Evolutionary conservation across 352 stramenopile species (phyloP).

Genomic region (Phytophthora rubi): DNA sequence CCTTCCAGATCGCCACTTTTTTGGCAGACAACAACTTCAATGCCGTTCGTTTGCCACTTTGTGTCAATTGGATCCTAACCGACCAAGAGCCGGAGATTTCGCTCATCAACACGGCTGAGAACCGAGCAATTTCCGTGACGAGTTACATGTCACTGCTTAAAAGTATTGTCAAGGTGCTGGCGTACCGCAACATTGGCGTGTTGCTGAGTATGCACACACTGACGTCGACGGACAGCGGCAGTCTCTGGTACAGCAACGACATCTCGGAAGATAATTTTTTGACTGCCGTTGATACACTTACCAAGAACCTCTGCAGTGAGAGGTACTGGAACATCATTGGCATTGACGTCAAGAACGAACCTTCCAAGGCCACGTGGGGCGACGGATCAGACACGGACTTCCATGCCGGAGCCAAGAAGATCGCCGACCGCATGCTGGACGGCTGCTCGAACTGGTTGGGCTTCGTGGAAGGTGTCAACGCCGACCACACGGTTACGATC

Average conservation of each 20-base stretch:
- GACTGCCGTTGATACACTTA: conserved; percentile 55
- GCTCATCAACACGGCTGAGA: conserved; percentile 61
- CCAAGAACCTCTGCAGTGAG: conserved; percentile 50
- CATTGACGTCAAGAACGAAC: conserved; percentile 72
- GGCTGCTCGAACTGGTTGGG: conserved; percentile 71
- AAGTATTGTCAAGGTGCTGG: conserved; percentile 58
- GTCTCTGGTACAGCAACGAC: conserved; percentile 54
- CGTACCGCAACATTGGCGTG: conserved; percentile 65
- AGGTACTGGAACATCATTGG: conserved; percentile 70
- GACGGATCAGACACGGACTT: conserved; percentile 54
- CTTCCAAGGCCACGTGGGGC: conserved; percentile 56
- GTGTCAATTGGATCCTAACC: conserved; percentile 59
- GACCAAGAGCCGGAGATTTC: conserved; percentile 57
- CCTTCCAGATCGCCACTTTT: conserved; percentile 79
- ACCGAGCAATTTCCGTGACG: conserved; percentile 65
- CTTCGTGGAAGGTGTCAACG: conserved; percentile 75
- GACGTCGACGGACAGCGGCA: conserved; percentile 44
- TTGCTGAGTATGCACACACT: conserved; percentile 72
- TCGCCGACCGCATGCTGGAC: conserved; percentile 68
- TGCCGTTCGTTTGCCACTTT: conserved; percentile 71
- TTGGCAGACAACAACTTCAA: conserved; percentile 82
- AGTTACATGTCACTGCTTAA: conserved; percentile 60
- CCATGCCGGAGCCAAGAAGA: conserved; percentile 46
- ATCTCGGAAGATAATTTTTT: conserved; percentile 52
- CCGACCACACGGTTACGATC: conserved; percentile 49